phyloP scores from a whole-genome alignment of 106 monocot species.

The Narthecium ossifragum region DNA sequence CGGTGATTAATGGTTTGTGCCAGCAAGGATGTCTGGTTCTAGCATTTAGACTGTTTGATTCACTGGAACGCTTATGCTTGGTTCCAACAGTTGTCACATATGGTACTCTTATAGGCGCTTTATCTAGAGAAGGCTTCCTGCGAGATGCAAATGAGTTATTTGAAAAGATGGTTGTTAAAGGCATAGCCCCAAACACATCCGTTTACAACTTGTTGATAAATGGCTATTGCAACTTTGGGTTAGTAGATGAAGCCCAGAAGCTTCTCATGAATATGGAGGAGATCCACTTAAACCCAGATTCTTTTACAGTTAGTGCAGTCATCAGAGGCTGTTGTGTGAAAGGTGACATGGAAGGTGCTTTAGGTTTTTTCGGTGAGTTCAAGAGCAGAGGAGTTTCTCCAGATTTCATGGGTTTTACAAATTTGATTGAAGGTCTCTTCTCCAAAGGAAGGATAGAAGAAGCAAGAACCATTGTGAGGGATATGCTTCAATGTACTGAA shows the following conservation, averaged over 20 bases:
- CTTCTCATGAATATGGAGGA: conserved; percentile 42
- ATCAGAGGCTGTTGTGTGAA: conserved; percentile 61
- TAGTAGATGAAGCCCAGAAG: conserved; percentile 50
- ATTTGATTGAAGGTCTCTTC: conserved; percentile 65
- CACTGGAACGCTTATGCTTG: conserved; percentile 40
- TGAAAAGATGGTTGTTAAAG: conserved; percentile 45
- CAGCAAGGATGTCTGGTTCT: conserved; percentile 67
- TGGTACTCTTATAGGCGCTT: conserved; percentile 57
- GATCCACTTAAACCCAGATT: conserved; percentile 47
- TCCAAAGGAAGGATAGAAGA: conserved; percentile 93
- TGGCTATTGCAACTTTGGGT: conserved; percentile 66
- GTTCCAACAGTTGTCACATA: conserved; percentile 63
- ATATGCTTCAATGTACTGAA: conserved; percentile 62
- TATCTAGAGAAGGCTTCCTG: conserved; percentile 70
- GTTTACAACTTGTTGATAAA: conserved; percentile 66
- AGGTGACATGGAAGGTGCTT: conserved; percentile 72
- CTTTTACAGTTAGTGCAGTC: conserved; percentile 70
- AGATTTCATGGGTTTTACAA: conserved; percentile 68
- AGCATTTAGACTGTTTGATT: conserved; percentile 85
- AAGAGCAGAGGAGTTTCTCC: conserved; percentile 38
- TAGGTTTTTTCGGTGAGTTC: conserved; percentile 47
- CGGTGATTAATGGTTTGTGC: conserved; percentile 76
- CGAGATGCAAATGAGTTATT: conserved; percentile 66
- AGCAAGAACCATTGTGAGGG: conserved; percentile 63
- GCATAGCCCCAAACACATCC: conserved; percentile 52